Percentiles rank a stretch among this genome's conserved stretches.
These are phyloP conservation scores for Litchi chinensis DNA, from an alignment of 345 rosid genomes.

Conservation along the genomic window DNA sequence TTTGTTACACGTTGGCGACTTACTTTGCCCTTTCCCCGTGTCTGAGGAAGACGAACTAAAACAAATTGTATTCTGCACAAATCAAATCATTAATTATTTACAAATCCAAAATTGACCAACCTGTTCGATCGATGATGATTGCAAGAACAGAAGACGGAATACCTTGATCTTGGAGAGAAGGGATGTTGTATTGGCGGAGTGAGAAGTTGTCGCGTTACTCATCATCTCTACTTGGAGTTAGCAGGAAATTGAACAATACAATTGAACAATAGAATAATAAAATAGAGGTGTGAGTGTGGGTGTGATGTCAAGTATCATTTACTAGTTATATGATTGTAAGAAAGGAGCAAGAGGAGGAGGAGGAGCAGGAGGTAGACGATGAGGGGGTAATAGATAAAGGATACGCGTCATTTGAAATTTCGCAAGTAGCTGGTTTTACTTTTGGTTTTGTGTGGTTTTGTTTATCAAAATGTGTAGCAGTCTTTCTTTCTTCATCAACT, in stretches of 20 bases:
- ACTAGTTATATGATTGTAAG: no score
- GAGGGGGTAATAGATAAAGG: background rate
- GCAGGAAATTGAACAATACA: background rate
- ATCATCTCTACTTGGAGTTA: slow-evolving; percentile 12
- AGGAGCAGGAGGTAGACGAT: background rate
- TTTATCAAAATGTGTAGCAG: background rate
- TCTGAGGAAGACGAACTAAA: slow-evolving; percentile 42
- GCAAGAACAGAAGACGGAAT: background rate
- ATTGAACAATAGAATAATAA: background rate
- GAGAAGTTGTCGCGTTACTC: slow-evolving; percentile 41
- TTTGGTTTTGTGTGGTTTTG: no score
- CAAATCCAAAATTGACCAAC: background rate
- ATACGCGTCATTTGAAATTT: slow-evolving; percentile 18
- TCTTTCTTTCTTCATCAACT: background rate
- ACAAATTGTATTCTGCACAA: slow-evolving; percentile 36
- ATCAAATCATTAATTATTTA: no score
- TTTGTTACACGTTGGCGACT: slow-evolving; percentile 32
- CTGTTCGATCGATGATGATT: background rate
- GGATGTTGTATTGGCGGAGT: slow-evolving; percentile 16
- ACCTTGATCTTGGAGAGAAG: slow-evolving; percentile 49
- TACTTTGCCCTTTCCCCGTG: slow-evolving; percentile 50
- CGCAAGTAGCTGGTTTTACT: background rate
- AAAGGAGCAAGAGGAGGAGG: no score
- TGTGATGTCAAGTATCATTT: no score
- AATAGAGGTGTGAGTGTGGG: no score